A percentile compares a stretch with the other conserved stretches of the same genome.
phyloP scores from a whole-genome alignment of 129 eudicot species.

The Oenanthe sinensis region DNA sequence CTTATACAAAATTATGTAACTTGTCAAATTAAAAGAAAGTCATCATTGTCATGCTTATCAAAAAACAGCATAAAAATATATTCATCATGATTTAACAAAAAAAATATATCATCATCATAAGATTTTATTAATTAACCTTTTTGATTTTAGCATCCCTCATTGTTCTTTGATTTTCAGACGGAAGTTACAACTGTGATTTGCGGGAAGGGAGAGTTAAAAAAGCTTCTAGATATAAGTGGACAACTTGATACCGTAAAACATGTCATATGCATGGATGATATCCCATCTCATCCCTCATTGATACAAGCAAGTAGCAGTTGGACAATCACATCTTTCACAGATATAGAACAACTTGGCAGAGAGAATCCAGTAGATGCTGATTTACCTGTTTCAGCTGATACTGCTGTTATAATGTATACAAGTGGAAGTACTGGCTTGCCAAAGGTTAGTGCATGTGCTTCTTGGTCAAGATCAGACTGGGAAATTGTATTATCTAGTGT shows the following conservation, averaged over 20 bases:
- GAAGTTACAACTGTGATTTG: conserved; percentile 97
- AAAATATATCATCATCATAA: neutral
- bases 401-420: conserved; percentile 96
- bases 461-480: conserved; percentile 5
- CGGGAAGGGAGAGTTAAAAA: conserved; percentile 82
- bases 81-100: neutral
- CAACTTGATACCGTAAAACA: conserved; percentile 86
- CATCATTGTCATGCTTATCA: neutral
- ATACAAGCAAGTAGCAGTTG: conserved; percentile 41
- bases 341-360: conserved; percentile 62
- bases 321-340: conserved; percentile 58
- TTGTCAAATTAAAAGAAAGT: neutral
- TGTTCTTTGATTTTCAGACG: conserved; percentile 37
- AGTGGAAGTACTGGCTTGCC: conserved; percentile 98
- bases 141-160: neutral
- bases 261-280: conserved; percentile 80
- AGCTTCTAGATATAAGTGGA: conserved; percentile 66
- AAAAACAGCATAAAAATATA: neutral
- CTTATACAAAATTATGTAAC: neutral
- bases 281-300: conserved; percentile 31
- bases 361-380: conserved; percentile 72
- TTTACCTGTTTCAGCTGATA: conserved; percentile 72
- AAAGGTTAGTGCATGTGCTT: conserved; percentile 47
- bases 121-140: neutral
- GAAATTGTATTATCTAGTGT: neutral